Evolutionary conservation across 75 land plant genomes (phyloP).

Genomic region (Pseudotsuga menziesii): DNA sequence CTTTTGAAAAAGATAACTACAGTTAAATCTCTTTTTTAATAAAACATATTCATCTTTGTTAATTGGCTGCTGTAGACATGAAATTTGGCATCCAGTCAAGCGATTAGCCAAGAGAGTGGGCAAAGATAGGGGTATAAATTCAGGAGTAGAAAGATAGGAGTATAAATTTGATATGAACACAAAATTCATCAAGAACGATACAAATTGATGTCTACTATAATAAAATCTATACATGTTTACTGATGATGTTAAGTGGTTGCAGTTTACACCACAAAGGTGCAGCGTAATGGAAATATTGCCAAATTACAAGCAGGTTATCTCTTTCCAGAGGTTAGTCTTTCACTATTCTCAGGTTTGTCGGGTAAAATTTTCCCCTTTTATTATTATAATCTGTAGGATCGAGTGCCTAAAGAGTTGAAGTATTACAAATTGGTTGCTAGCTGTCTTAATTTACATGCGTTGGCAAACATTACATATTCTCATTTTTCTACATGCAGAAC

Average conservation of each 20-base stretch:
- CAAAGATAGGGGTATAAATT: too few species aligned
- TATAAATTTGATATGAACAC: not conserved
- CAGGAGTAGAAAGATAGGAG: too few species aligned
- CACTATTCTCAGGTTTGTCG: not conserved
- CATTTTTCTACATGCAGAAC: not conserved
- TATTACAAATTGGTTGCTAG: not conserved
- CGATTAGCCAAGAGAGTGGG: too few species aligned
- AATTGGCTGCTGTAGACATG: too few species aligned
- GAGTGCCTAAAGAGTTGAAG: conserved; percentile 1
- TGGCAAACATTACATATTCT: not conserved
- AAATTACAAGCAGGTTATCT: conserved; percentile 64
- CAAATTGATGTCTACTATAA: not conserved
- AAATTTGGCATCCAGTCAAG: too few species aligned
- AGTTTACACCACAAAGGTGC: conserved; percentile 63
- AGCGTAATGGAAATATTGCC: conserved; percentile 63
- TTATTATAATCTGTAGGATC: not conserved
- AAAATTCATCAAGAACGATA: not conserved
- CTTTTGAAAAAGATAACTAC: too few species aligned
- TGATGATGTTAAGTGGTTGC: conserved; percentile 5
- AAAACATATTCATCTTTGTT: too few species aligned
- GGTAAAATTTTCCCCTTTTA: not conserved
- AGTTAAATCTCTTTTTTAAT: too few species aligned
- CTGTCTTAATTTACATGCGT: not conserved
- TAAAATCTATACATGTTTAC: not conserved
- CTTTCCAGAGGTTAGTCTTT: conserved; percentile 65